Percentiles rank a stretch among this genome's conserved stretches.
Conservation (phyloP, 2,329 filamentous ascomycete genomes). For the Penicillium sp. region DNA sequence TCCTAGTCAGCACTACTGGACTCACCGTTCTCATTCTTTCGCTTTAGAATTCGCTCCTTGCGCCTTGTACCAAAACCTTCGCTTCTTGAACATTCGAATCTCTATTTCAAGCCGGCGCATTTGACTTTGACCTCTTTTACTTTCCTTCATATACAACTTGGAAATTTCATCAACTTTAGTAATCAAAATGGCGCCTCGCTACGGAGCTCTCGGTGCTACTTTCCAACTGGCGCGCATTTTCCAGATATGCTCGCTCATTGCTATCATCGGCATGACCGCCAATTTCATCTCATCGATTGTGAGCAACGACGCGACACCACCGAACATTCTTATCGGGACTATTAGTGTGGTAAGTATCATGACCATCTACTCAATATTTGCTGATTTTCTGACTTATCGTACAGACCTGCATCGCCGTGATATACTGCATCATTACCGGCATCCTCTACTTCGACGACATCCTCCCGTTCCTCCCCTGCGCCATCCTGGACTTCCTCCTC, state of each 20-base stretch:
- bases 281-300: slow-evolving; percentile 82
- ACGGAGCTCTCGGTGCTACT: slow-evolving; percentile 74
- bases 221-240: slow-evolving; percentile 74
- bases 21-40: neutral
- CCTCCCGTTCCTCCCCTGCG: slow-evolving; percentile 71
- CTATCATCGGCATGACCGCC: slow-evolving; percentile 76
- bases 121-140: neutral
- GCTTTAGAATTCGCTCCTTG: neutral
- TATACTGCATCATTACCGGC: slow-evolving; percentile 78
- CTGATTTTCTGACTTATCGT: neutral
- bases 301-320: slow-evolving; percentile 63
- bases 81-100: neutral
- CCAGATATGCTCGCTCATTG: slow-evolving; percentile 70
- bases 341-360: slow-evolving; percentile 70
- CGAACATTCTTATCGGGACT: slow-evolving; percentile 73
- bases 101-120: neutral
- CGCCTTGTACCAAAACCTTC: neutral
- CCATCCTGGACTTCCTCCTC: slow-evolving; percentile 66
- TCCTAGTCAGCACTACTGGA: neutral
- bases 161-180: neutral
- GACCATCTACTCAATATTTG: neutral
- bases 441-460: slow-evolving; percentile 79
- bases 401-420: slow-evolving; percentile 73
- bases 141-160: neutral
- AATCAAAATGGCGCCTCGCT: slow-evolving; percentile 37